phyloP scores from a whole-genome alignment of 1,284 basidiomycete genomes.

The Ceratobasidium theobromae region DNA sequence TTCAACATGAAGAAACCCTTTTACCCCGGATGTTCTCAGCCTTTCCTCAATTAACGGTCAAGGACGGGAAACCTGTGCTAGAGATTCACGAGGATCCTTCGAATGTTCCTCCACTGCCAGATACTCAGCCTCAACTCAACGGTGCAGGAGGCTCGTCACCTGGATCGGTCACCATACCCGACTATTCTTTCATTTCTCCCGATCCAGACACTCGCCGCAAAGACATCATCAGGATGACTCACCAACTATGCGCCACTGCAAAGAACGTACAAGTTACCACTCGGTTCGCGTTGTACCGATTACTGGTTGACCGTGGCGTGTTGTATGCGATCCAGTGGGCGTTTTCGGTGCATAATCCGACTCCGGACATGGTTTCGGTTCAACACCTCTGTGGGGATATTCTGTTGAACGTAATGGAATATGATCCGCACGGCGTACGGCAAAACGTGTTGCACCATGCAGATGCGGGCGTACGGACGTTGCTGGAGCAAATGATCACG shows the following conservation, averaged over 20 bases:
- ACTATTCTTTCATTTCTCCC: conserved; percentile 14
- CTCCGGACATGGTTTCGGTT: conserved; percentile 51
- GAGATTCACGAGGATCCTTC: conserved; percentile 25
- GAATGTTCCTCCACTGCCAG: conserved; percentile 13
- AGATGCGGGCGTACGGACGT: conserved; percentile 47
- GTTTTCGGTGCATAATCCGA: conserved; percentile 45
- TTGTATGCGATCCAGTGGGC: conserved; percentile 93
- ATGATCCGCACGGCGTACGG: conserved; percentile 86
- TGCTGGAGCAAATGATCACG: conserved; percentile 74
- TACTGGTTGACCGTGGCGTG: conserved; percentile 85
- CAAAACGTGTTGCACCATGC: conserved; percentile 39
- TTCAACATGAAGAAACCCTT: conserved; percentile 77
- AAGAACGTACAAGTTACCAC: conserved; percentile 92
- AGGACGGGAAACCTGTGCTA: conserved; percentile 35
- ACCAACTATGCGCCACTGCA: conserved; percentile 92
- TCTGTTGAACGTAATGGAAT: conserved; percentile 84
- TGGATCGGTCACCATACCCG: conserved; percentile 1
- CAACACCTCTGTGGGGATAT: conserved; percentile 87
- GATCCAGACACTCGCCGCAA: conserved; percentile 15
- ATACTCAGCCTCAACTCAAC: conserved; percentile 17
- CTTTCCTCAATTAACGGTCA: conserved; percentile 57
- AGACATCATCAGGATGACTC: conserved; percentile 83
- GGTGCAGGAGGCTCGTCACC: conserved; percentile 13
- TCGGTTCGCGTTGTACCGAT: conserved; percentile 85
- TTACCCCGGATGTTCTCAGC: conserved; percentile 76